A percentile compares a stretch with the other conserved stretches of the same genome.
phyloP scores from a whole-genome alignment of 345 rosid species.

The Chamaenerion angustifolium region DNA sequence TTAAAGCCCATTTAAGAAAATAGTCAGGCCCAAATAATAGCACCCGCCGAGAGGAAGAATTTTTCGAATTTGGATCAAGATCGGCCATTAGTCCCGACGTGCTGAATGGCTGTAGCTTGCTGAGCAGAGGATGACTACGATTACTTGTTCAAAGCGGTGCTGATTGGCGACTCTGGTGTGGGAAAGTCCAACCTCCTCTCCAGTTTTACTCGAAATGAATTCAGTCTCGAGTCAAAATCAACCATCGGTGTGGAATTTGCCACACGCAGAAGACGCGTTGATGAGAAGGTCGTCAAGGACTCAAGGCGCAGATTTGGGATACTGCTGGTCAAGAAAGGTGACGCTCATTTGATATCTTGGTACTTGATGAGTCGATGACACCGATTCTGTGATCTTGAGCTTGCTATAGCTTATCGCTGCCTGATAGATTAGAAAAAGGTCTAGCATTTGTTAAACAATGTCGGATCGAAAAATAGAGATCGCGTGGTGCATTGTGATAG shows the following conservation, averaged over 20 bases:
- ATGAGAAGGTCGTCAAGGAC: conserved; percentile 9
- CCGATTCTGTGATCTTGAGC: too few species aligned
- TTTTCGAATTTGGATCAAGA: background rate
- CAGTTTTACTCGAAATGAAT: conserved; percentile 6
- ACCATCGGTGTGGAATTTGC: conserved; percentile 10
- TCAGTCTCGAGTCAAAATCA: conserved; percentile 9
- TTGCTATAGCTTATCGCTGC: too few species aligned
- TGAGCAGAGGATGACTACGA: conserved; percentile 8
- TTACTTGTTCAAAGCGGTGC: conserved; percentile 8
- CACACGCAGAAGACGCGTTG: conserved; percentile 8
- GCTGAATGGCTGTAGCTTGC: conserved; percentile 8
- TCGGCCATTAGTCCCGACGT: conserved; percentile 2
- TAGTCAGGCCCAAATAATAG: too few species aligned
- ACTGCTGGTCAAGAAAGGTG: conserved; percentile 9
- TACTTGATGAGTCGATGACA: background rate
- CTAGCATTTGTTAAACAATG: too few species aligned
- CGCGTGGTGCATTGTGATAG: too few species aligned
- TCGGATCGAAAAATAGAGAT: too few species aligned
- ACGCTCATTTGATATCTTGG: background rate
- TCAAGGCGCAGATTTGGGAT: conserved; percentile 12
- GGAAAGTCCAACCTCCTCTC: conserved; percentile 11
- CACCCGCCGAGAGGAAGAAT: too few species aligned
- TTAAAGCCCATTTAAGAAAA: too few species aligned
- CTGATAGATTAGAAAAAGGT: too few species aligned
- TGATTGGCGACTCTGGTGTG: conserved; percentile 8